Evolutionary conservation across 2,329 filamentous ascomycete species (phyloP).

Genomic region (Didymella segeticola): DNA sequence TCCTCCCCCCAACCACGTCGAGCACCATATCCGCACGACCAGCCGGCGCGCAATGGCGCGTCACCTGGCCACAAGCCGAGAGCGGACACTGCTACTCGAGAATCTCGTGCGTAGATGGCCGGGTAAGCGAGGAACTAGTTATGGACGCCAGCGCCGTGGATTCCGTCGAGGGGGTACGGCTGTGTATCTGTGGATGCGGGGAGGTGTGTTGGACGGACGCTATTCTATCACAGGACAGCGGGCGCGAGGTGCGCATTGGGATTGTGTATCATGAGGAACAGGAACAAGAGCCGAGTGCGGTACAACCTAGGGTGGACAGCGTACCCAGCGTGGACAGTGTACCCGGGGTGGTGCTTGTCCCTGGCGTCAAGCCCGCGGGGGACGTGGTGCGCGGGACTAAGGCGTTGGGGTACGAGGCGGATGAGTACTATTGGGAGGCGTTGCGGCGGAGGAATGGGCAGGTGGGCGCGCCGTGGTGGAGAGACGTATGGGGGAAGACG

Average conservation of each 20-base stretch:
- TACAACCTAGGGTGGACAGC: no score
- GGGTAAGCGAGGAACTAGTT: background rate
- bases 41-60: background rate
- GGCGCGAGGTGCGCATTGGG: background rate
- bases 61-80: slow-evolving; percentile 1
- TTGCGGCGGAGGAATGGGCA: slow-evolving; percentile 7
- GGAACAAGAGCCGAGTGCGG: background rate
- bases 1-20: background rate
- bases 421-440: slow-evolving; percentile 17
- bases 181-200: background rate
- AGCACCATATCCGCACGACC: background rate
- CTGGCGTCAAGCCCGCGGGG: background rate
- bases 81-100: background rate
- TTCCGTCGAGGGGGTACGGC: background rate
- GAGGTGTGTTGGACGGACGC: background rate
- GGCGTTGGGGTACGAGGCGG: background rate
- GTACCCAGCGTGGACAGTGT: background rate
- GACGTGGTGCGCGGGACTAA: background rate
- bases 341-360: background rate
- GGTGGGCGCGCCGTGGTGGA: slow-evolving; percentile 2
- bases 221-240: slow-evolving; percentile 4
- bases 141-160: background rate
- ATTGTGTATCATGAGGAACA: background rate
- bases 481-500: slow-evolving; percentile 1
- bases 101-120: background rate